These are phyloP conservation scores for Liriodendron chinense DNA, from an alignment of 164 flowering plant species.

Conservation along the genomic window DNA sequence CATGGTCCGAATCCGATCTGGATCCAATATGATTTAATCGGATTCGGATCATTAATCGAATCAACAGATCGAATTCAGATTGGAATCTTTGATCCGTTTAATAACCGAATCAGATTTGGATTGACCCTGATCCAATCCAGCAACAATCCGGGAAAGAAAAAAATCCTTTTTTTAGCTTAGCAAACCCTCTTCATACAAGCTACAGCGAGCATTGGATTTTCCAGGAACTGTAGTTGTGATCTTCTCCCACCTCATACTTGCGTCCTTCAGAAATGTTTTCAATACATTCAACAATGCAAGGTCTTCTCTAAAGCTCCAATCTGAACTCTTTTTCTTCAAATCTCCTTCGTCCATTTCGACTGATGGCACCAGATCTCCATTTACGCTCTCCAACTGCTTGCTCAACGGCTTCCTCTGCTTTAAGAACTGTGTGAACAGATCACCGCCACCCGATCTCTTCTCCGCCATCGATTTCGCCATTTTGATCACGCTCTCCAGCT, in stretches of 20 bases:
- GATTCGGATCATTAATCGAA: too few relatives aligned
- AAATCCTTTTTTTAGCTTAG: slow-evolving; percentile 75
- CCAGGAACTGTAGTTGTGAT: slow-evolving; percentile 87
- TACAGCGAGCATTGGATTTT: slow-evolving; percentile 65
- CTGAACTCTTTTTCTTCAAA: slow-evolving; percentile 15
- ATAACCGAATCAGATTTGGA: too few relatives aligned
- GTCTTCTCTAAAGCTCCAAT: slow-evolving; percentile 82
- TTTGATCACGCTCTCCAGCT: slow-evolving; percentile 72
- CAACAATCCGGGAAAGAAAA: too few relatives aligned
- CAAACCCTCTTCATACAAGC: slow-evolving; percentile 85
- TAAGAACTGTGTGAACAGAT: slow-evolving; percentile 71
- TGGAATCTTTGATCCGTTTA: too few relatives aligned
- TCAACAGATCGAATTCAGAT: too few relatives aligned
- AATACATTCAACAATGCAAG: slow-evolving; percentile 87
- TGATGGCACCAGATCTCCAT: slow-evolving; percentile 5
- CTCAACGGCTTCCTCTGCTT: slow-evolving; percentile 72
- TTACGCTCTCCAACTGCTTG: slow-evolving; percentile 33
- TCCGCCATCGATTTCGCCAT: slow-evolving; percentile 69
- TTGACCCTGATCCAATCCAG: too few relatives aligned
- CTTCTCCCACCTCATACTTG: slow-evolving; percentile 96
- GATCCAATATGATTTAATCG: too few relatives aligned
- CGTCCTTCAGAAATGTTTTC: slow-evolving; percentile 86
- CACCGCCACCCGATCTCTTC: slow-evolving; percentile 46
- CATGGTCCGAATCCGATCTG: too few relatives aligned
- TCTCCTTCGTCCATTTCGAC: slow-evolving; percentile 9